phyloP scores from a whole-genome alignment of 192 early-diverging fungal species.

The Coemansia sp. region DNA sequence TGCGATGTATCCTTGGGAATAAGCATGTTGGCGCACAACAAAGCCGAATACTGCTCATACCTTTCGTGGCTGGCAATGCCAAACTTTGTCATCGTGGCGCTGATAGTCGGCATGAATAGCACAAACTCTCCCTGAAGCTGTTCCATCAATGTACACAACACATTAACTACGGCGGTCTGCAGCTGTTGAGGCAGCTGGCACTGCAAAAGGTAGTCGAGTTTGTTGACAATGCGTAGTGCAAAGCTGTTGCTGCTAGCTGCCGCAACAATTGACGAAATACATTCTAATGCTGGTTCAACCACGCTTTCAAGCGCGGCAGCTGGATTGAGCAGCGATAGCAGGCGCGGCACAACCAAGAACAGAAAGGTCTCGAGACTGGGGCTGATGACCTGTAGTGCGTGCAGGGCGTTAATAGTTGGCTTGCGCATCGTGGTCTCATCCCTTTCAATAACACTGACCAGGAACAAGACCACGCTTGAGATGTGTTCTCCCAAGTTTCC shows the following conservation, averaged over 20 bases:
- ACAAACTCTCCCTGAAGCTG: conserved; percentile 87
- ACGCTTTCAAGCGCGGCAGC: conserved; percentile 63
- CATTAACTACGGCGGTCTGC: conserved; percentile 74
- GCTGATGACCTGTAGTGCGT: conserved; percentile 83
- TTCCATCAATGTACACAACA: conserved; percentile 78
- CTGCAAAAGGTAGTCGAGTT: conserved; percentile 78
- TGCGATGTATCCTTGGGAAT: conserved; percentile 28
- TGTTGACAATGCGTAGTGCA: conserved; percentile 90
- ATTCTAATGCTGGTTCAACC: conserved; percentile 70
- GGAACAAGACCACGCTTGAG: conserved; percentile 77
- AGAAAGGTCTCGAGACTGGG: conserved; percentile 93
- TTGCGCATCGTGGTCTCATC: conserved; percentile 73
- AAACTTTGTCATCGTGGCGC: conserved; percentile 73
- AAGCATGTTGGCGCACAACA: conserved; percentile 78
- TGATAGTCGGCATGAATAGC: conserved; percentile 87
- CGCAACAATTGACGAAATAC: conserved; percentile 73
- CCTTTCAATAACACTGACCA: conserved; percentile 84
- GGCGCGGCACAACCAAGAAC: conserved; percentile 86
- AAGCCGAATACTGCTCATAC: conserved; percentile 78
- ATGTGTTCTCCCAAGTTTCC: conserved; percentile 92
- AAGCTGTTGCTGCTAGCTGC: conserved; percentile 87
- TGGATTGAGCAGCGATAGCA: conserved; percentile 80
- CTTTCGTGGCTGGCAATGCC: conserved; percentile 65
- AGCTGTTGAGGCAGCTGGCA: conserved; percentile 55
- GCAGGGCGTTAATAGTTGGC: conserved; percentile 70